Evolutionary conservation across 192 early-diverging fungal species (phyloP), one percentile per base, ranked within the genome.

Genomic region (Coemansia sp.): DNA sequence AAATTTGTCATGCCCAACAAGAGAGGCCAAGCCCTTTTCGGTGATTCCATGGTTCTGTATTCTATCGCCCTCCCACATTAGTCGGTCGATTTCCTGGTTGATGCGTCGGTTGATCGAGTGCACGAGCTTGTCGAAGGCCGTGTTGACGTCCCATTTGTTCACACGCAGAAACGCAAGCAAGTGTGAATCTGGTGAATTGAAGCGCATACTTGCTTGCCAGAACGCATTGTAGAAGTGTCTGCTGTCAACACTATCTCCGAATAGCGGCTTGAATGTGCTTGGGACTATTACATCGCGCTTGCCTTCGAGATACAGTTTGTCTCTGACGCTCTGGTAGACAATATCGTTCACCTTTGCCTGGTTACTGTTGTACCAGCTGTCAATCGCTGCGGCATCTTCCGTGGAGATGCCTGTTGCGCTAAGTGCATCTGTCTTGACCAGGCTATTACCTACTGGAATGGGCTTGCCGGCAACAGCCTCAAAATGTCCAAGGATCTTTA

Each of bases 111-210:
- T 75, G 53, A 95, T 69, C 1, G 88, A 78, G 6, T 76, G 65
- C 14, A 86, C 62, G 7, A 89, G 34, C 87, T 88, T 89, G 6
- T 69, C 79, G 22, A 89, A 82, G 0, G 94, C 89, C 56, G 74
- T 82, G 32, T 84, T 62, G 4, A 88, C 78, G 60, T 93, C 83
- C 91, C 92, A 97, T 59, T 89, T 89, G 31, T 88, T 78, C 8
- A 91, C 90, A 30, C 90, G 83, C 38, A 95, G 70, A 64, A 92
- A 94, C 23, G 88, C 81, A 28, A 93, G 76, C 21, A 90, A 22
- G 18, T 90, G 71, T 1, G 85, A 56, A 71, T 95, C 93, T 7
- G 88, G 89, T 57, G 86, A 81, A 50, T 83, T 56, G 50, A 67
- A 47, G 3, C 66, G 57, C 53, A 73, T 67, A 26, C 62, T 58